phyloP scores from a whole-genome alignment of 208 protist genomes.

The Crithidia mellificae region DNA sequence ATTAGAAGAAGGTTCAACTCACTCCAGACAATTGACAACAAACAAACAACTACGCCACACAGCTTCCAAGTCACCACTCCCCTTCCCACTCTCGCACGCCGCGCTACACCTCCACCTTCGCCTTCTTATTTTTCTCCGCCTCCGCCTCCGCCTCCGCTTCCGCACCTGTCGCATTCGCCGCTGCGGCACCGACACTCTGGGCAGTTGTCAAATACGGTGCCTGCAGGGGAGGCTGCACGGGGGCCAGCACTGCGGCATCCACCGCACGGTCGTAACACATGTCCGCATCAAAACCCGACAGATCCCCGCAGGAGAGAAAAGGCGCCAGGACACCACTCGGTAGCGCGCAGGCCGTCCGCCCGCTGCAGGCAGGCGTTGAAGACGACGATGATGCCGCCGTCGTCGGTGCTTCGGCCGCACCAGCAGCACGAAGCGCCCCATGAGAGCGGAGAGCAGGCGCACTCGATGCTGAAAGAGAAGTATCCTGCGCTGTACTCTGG shows the following conservation, averaged over 20 bases:
- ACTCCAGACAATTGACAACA: too few relatives aligned
- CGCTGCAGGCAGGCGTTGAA: neutral
- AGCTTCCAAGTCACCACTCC: neutral
- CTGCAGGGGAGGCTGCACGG: conserved; percentile 74
- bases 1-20: too few relatives aligned
- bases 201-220: conserved; percentile 80
- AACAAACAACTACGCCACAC: neutral
- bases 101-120: conserved; percentile 2
- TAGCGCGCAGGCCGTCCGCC: neutral
- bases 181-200: too few relatives aligned
- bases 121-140: conserved; percentile 6
- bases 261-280: conserved; percentile 76
- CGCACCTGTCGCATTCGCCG: too few relatives aligned
- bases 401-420: too few relatives aligned
- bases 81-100: neutral
- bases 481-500: neutral
- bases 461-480: neutral
- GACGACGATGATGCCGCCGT: too few relatives aligned
- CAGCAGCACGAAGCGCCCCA: too few relatives aligned
- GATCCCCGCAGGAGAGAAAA: conserved; percentile 97
- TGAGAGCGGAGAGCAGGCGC: too few relatives aligned
- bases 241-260: conserved; percentile 42
- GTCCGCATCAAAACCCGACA: conserved; percentile 94
- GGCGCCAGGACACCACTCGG: conserved; percentile 75
- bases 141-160: neutral